A percentile compares a stretch with the other conserved stretches of the same genome.
Evolutionary conservation across 2,329 filamentous ascomycete species (phyloP).

Genomic region (Colletotrichum simmondsii): DNA sequence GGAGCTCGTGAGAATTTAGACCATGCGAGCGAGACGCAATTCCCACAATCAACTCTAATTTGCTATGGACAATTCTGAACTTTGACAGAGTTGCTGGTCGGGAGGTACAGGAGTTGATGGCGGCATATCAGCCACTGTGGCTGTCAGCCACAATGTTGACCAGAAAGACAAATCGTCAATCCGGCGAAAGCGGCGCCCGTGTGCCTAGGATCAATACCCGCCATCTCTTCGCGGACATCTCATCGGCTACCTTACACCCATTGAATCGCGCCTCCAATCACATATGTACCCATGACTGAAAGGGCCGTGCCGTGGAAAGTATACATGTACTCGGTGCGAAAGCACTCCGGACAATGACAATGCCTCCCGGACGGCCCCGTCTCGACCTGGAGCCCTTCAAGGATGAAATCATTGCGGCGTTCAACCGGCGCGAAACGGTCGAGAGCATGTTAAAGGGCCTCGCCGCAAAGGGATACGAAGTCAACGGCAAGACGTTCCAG

Average conservation of each 20-base stretch:
- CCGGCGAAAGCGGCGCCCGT: not conserved
- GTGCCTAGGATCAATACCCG: not conserved
- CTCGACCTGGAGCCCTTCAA: slow-evolving; percentile 25
- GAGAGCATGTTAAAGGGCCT: slow-evolving; percentile 26
- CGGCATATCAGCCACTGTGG: not conserved
- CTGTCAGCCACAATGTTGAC: not conserved
- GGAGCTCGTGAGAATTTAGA: no score
- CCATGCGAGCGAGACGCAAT: no score
- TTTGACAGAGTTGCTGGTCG: no score
- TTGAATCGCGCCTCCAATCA: not conserved
- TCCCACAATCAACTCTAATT: no score
- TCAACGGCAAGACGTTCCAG: slow-evolving; percentile 24
- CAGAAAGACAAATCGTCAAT: not conserved
- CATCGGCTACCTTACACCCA: not conserved
- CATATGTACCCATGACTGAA: not conserved
- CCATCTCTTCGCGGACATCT: not conserved
- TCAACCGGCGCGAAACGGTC: slow-evolving; percentile 21
- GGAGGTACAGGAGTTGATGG: no score
- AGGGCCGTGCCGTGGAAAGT: not conserved
- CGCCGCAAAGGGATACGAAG: slow-evolving; percentile 9
- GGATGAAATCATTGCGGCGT: slow-evolving; percentile 22
- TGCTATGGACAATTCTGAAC: no score
- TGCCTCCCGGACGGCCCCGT: slow-evolving; percentile 23
- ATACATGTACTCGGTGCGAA: not conserved
- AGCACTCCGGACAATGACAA: not conserved